Evolutionary conservation across 768 basidiomycete species (phyloP), one percentile per base, ranked within the genome.

Genomic region (Panaeolus cyanescens): DNA sequence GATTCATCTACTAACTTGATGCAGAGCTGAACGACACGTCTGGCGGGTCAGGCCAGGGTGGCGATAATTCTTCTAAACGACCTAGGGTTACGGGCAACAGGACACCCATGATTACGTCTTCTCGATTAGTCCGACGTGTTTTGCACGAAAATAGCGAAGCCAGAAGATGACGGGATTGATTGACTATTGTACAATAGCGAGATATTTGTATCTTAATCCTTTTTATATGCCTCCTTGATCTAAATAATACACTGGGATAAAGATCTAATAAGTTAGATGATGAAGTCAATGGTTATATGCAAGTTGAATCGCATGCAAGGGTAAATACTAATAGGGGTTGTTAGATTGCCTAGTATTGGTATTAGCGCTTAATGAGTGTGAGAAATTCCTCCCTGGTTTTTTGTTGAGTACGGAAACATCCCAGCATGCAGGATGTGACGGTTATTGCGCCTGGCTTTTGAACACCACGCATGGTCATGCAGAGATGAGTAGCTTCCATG

Each of bases 401-500:
- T 75, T 99, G 96, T 67, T 96, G 92, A n/a, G 92, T 91, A 62
- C 97, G 86, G 85, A 99, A 99, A 73, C 95, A 97, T 15, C 97
- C 97, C 56, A 98, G 81, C 97, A 99, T 99, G 67, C 95, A 96
- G 5, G 93, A 95, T 5, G 97, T 99, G 45, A 95, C 91, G 0
- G 97, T 99, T 22, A 92, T 86, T 6, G 96, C 84, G 25, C 97
- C 97, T 2, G 96, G 96, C 77, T 99, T 99, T 77, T 99, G 97
- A 8, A 99, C 97, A 58, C 97, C 97, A 64, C 97, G 91, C 96
- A 99, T 99, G 3, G 96, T 95, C 97, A 99, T 99, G 72, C 96
- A 99, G 75, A 98, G 84, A 76, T 99, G 96, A 22, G 92, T 93
- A 63, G 96, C 96, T 76, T 99, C 96, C 92, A 99, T 99, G 54